Evolutionary conservation across 2,329 filamentous ascomycete species (phyloP).

Genomic region (Ramularia endophylla): DNA sequence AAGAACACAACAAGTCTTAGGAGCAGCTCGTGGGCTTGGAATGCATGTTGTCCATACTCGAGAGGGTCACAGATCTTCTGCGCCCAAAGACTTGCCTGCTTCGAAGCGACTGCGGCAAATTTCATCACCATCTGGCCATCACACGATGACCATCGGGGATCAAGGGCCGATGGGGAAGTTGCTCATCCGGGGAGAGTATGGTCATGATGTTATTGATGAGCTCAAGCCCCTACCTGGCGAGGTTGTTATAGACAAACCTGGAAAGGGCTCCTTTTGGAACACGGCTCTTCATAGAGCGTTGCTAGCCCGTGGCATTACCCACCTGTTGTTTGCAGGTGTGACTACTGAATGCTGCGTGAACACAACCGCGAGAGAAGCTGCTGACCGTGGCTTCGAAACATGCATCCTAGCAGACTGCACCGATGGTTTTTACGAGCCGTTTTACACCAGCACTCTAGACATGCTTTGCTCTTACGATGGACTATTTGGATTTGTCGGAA

Average conservation of each 20-base stretch:
- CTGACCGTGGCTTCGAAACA: constrained; percentile 57
- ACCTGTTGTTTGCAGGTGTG: constrained; percentile 53
- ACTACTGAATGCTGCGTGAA: constrained; percentile 56
- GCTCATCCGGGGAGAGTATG: constrained; percentile 49
- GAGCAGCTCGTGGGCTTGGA: constrained; percentile 37
- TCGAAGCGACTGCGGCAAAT: constrained; percentile 47
- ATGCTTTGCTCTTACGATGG: constrained; percentile 48
- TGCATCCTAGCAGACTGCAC: constrained; percentile 49
- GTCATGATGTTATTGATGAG: constrained; percentile 52
- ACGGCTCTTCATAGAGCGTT: constrained; percentile 50
- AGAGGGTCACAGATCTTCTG: constrained; percentile 36
- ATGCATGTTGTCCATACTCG: constrained; percentile 46
- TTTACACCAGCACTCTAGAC: constrained; percentile 44
- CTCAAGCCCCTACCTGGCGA: constrained; percentile 47
- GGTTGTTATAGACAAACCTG: constrained; percentile 52
- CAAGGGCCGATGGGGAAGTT: constrained; percentile 49
- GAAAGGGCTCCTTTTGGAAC: constrained; percentile 55
- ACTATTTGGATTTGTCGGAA: constrained; percentile 45
- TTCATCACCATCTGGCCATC: constrained; percentile 40
- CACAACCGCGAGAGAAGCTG: constrained; percentile 51
- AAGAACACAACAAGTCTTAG: constrained; percentile 31
- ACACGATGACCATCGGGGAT: constrained; percentile 47
- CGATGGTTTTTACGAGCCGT: constrained; percentile 43
- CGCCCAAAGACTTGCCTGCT: constrained; percentile 42
- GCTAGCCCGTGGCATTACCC: constrained; percentile 51